A percentile compares a stretch with the other conserved stretches of the same genome.
Conservation (phyloP, 805 yeast genomes). For the Candida corydali region DNA sequence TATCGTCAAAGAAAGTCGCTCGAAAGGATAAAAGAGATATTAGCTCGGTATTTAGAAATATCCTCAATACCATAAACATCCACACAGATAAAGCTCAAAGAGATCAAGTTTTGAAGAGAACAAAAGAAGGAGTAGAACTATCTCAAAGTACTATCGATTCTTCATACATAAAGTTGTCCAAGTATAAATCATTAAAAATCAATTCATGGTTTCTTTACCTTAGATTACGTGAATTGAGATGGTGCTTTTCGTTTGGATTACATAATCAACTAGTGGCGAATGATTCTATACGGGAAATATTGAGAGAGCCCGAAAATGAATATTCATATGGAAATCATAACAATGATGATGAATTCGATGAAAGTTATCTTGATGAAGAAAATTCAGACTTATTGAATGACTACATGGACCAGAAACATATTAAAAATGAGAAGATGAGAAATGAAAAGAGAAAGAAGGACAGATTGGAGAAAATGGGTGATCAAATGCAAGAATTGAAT, state of each 20-base stretch:
- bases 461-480: slow-evolving; percentile 29
- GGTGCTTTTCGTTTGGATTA: slow-evolving; percentile 50
- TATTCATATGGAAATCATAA: slow-evolving; percentile 15
- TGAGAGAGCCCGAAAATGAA: slow-evolving; percentile 29
- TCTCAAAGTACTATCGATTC: slow-evolving; percentile 25
- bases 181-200: slow-evolving; percentile 43
- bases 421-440: slow-evolving; percentile 29
- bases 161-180: slow-evolving; percentile 40
- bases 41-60: slow-evolving; percentile 58
- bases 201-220: slow-evolving; percentile 49
- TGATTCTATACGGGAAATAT: slow-evolving; percentile 28
- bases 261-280: slow-evolving; percentile 45
- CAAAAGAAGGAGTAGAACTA: slow-evolving; percentile 33
- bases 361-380: slow-evolving; percentile 10
- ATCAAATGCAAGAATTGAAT: slow-evolving; percentile 27
- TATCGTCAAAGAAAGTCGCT: slow-evolving; percentile 53
- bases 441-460: slow-evolving; percentile 35
- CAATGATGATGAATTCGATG: slow-evolving; percentile 13
- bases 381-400: slow-evolving; percentile 8
- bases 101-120: slow-evolving; percentile 32
- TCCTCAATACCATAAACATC: slow-evolving; percentile 43
- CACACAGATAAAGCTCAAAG: slow-evolving; percentile 32
- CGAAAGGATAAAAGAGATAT: slow-evolving; percentile 61
- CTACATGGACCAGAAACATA: slow-evolving; percentile 14
- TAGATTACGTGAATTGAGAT: slow-evolving; percentile 45